A percentile compares a stretch with the other conserved stretches of the same genome.
Evolutionary conservation across 306 rosid genomes (phyloP).

Genomic region (Inga leiocalycina): DNA sequence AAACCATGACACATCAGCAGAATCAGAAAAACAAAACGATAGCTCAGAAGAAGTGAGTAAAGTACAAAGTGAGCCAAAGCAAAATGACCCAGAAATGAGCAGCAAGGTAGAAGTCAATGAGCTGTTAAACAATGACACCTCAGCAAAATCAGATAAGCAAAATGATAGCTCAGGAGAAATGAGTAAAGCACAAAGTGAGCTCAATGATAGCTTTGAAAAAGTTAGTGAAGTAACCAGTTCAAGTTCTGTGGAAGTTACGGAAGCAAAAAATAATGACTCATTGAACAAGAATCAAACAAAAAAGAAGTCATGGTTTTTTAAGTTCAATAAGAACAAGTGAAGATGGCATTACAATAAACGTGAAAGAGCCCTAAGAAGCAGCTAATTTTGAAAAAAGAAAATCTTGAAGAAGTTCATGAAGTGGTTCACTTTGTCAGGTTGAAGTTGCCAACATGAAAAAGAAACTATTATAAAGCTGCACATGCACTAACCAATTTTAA

Average conservation of each 20-base stretch:
- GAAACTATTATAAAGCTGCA: slow-evolving; percentile 4
- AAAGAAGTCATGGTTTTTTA: slow-evolving; percentile 12
- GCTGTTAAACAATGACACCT: neutral
- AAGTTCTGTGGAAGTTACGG: neutral
- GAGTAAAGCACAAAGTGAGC: neutral
- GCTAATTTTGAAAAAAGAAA: neutral
- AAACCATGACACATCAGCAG: neutral
- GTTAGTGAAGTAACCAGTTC: neutral
- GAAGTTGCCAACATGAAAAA: slow-evolving; percentile 4
- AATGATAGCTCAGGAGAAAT: neutral
- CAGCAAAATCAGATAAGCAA: neutral
- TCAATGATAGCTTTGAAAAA: neutral
- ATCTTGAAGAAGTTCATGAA: slow-evolving; percentile 11
- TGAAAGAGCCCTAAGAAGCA: neutral
- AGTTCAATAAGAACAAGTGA: neutral
- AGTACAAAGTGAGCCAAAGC: neutral
- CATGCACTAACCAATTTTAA: slow-evolving; percentile 27
- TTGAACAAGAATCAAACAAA: neutral
- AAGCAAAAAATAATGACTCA: neutral
- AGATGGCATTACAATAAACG: neutral
- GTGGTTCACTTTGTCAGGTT: neutral
- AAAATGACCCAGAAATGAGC: neutral
- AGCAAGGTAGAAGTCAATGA: neutral
- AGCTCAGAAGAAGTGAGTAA: neutral
- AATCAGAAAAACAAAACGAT: neutral